Evolutionary conservation across 345 rosid genomes (phyloP).

Genomic region (Bretschneidera sinensis): DNA sequence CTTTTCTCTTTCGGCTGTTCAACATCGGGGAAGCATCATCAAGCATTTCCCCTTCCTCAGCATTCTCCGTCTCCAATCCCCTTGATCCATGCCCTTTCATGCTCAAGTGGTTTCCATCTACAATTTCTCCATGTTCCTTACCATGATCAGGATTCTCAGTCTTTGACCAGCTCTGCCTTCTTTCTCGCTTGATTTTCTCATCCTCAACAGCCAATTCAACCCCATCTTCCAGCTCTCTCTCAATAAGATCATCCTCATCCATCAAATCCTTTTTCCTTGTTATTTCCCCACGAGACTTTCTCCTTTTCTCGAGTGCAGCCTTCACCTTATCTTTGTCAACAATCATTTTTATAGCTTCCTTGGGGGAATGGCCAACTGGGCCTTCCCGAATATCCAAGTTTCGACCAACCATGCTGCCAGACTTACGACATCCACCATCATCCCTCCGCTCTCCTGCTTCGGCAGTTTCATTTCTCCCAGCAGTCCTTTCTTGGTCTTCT

Average conservation of each 20-base stretch:
- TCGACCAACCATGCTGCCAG: constrained; percentile 25
- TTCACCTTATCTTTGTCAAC: constrained; percentile 57
- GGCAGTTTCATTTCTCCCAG: constrained; percentile 30
- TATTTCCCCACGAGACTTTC: constrained; percentile 56
- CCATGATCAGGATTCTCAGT: constrained; percentile 25
- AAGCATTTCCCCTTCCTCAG: constrained; percentile 67
- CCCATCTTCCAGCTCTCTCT: constrained; percentile 68
- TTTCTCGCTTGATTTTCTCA: constrained; percentile 40
- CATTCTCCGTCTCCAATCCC: constrained; percentile 19
- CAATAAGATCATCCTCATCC: constrained; percentile 71
- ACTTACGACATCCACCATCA: constrained; percentile 27
- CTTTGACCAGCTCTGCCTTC: constrained; percentile 44
- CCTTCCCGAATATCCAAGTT: constrained; percentile 48
- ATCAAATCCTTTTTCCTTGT: constrained; percentile 45
- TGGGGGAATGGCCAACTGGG: constrained; percentile 47
- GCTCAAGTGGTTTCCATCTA: constrained; percentile 34
- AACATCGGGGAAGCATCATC: constrained; percentile 42
- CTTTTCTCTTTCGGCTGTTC: constrained; percentile 59
- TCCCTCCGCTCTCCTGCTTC: constrained; percentile 54
- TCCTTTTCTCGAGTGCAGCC: constrained; percentile 59
- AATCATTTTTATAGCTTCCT: constrained; percentile 58
- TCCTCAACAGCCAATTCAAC: constrained; percentile 59
- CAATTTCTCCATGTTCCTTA: constrained; percentile 41
- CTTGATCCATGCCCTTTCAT: constrained; percentile 28
- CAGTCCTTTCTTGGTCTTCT: constrained; percentile 43